Conservation (phyloP, 768 basidiomycete genomes). For the Amanita subjunquillea region DNA sequence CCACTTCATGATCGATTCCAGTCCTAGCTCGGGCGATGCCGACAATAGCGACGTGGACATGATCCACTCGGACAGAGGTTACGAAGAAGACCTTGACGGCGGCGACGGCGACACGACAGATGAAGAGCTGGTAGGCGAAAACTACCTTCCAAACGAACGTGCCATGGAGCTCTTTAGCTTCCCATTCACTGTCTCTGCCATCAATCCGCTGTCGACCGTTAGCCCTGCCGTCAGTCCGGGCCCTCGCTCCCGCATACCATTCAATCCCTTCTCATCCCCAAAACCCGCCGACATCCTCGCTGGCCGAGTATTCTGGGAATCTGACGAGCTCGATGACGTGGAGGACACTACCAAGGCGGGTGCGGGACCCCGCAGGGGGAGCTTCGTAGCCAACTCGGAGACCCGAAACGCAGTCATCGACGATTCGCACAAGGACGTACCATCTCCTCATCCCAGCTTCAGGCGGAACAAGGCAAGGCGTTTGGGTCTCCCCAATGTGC, state of each 20-base stretch:
- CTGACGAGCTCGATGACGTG: conserved; percentile 27
- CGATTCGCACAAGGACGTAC: conserved; percentile 30
- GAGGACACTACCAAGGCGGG: conserved; percentile 18
- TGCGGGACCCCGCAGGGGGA: conserved; percentile 27
- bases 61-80: conserved; percentile 31
- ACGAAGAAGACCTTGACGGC: conserved; percentile 38
- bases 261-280: conserved; percentile 27
- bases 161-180: conserved; percentile 65
- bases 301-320: conserved; percentile 46
- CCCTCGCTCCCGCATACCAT: conserved; percentile 20
- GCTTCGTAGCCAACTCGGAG: conserved; percentile 26
- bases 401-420: conserved; percentile 35
- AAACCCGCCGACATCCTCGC: conserved; percentile 62
- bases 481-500: conserved; percentile 13
- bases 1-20: conserved; percentile 37
- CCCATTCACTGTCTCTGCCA: conserved; percentile 51
- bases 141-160: conserved; percentile 63
- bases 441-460: conserved; percentile 41
- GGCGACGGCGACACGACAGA: conserved; percentile 74
- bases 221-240: conserved; percentile 42
- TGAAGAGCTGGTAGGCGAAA: conserved; percentile 72
- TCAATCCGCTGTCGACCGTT: conserved; percentile 71
- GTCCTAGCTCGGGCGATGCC: conserved; percentile 29
- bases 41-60: conserved; percentile 41
- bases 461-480: conserved; percentile 14